Evolutionary conservation across 805 yeast species (phyloP).

Genomic region (Ogataea pini): DNA sequence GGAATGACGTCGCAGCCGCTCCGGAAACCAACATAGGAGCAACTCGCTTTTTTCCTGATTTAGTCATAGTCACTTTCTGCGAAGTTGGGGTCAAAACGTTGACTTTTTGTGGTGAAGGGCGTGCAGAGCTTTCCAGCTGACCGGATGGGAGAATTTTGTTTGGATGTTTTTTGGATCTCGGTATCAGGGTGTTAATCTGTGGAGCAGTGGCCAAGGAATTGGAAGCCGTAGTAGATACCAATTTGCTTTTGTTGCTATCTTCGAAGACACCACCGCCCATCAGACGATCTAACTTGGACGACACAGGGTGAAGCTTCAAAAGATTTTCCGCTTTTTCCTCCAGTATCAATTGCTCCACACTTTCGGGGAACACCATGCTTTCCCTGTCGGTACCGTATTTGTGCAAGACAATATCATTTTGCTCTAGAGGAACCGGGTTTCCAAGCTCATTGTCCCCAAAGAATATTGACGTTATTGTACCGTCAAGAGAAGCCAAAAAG

Average conservation of each 20-base stretch:
- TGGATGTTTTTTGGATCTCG: slow-evolving; percentile 36
- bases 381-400: slow-evolving; percentile 90
- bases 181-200: slow-evolving; percentile 29
- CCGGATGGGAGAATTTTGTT: slow-evolving; percentile 27
- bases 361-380: slow-evolving; percentile 81
- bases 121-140: slow-evolving; percentile 14
- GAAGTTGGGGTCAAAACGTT: slow-evolving; percentile 23
- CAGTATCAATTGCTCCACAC: slow-evolving; percentile 70
- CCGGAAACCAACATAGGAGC: slow-evolving; percentile 66
- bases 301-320: slow-evolving; percentile 17
- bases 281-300: slow-evolving; percentile 41
- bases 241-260: slow-evolving; percentile 1
- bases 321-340: slow-evolving; percentile 58
- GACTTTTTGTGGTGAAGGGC: slow-evolving; percentile 7
- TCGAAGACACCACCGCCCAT: slow-evolving; percentile 34
- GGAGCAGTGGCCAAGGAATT: slow-evolving; percentile 9
- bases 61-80: slow-evolving; percentile 62
- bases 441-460: slow-evolving; percentile 73
- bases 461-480: slow-evolving; percentile 65
- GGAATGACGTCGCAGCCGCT: slow-evolving; percentile 27
- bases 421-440: slow-evolving; percentile 56
- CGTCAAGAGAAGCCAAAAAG: slow-evolving; percentile 83
- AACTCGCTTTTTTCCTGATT: slow-evolving; percentile 75
- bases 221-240: neutral
- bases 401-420: slow-evolving; percentile 67